Percentiles rank a stretch among this genome's conserved stretches.
These are phyloP conservation scores for Thalia dealbata DNA, from an alignment of 176 grass and related monocot species.

Conservation along the genomic window DNA sequence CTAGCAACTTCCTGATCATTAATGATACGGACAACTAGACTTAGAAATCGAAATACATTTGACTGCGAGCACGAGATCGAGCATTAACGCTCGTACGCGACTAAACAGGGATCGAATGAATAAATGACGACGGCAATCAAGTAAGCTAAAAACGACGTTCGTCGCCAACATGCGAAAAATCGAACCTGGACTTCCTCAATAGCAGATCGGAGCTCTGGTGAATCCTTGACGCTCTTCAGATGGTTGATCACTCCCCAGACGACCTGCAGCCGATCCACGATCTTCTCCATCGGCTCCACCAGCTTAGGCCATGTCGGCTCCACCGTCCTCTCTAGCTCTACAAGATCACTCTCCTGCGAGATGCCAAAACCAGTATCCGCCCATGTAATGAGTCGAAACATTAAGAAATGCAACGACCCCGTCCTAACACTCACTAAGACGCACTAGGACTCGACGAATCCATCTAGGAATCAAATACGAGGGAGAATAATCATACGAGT, in stretches of 20 bases:
- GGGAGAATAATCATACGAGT: slow-evolving; percentile 31
- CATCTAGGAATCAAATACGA: background rate
- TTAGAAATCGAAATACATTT: background rate
- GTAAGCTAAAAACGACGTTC: background rate
- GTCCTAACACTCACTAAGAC: background rate
- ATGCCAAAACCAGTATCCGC: background rate
- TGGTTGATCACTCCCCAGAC: slow-evolving; percentile 77
- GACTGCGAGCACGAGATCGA: background rate
- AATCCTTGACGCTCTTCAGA: slow-evolving; percentile 92
- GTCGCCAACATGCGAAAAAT: background rate
- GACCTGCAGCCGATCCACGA: slow-evolving; percentile 65
- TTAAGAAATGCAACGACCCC: background rate
- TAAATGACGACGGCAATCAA: background rate
- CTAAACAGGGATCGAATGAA: background rate
- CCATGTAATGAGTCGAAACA: background rate
- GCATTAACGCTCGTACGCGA: background rate
- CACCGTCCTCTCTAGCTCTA: slow-evolving; percentile 67
- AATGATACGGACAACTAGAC: no score
- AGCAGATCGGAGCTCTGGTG: slow-evolving; percentile 60
- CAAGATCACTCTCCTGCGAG: slow-evolving; percentile 62
- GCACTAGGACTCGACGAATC: background rate
- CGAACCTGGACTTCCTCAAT: slow-evolving; percentile 82
- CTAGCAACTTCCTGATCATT: background rate
- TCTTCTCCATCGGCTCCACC: slow-evolving; percentile 83
- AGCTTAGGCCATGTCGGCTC: slow-evolving; percentile 70